Evolutionary conservation across 1,139 yeast genomes (phyloP).

Genomic region (Hansenula sp.): DNA sequence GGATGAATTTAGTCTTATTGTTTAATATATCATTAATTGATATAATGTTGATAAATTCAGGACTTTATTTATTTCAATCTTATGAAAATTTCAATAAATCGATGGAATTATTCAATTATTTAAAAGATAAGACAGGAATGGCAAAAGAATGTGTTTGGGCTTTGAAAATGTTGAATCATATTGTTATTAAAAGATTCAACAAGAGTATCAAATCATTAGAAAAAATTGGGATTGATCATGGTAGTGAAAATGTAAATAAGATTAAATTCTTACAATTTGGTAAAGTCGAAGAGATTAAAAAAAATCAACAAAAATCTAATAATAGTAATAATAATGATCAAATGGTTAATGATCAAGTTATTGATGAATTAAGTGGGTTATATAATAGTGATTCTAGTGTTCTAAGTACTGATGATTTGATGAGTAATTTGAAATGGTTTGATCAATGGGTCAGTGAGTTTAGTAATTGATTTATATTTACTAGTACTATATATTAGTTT

Average conservation of each 20-base stretch:
- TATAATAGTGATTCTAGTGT: constrained; percentile 24
- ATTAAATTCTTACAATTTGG: constrained; percentile 48
- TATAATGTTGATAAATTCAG: constrained; percentile 42
- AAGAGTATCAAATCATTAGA: constrained; percentile 36
- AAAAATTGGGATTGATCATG: constrained; percentile 51
- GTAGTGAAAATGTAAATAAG: constrained; percentile 49
- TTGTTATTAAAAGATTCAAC: constrained; percentile 42
- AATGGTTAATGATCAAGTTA: not conserved
- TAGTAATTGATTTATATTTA: too few relatives aligned
- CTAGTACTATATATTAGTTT: too few relatives aligned
- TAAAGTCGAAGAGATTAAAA: constrained; percentile 19
- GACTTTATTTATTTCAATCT: constrained; percentile 24
- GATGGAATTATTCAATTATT: constrained; percentile 22
- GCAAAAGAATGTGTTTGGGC: constrained; percentile 65
- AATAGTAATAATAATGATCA: constrained; percentile 2
- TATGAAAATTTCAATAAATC: constrained; percentile 21
- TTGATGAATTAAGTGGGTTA: constrained; percentile 4
- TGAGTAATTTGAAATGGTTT: constrained; percentile 53
- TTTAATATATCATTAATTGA: constrained; percentile 45
- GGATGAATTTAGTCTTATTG: constrained; percentile 41
- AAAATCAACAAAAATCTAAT: not conserved
- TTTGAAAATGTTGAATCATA: constrained; percentile 50
- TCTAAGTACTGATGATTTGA: constrained; percentile 26
- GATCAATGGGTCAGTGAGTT: constrained; percentile 33
- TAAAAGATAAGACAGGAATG: constrained; percentile 36